phyloP scores from a whole-genome alignment of 2,329 filamentous ascomycete species.

The Aspergillus ustus region DNA sequence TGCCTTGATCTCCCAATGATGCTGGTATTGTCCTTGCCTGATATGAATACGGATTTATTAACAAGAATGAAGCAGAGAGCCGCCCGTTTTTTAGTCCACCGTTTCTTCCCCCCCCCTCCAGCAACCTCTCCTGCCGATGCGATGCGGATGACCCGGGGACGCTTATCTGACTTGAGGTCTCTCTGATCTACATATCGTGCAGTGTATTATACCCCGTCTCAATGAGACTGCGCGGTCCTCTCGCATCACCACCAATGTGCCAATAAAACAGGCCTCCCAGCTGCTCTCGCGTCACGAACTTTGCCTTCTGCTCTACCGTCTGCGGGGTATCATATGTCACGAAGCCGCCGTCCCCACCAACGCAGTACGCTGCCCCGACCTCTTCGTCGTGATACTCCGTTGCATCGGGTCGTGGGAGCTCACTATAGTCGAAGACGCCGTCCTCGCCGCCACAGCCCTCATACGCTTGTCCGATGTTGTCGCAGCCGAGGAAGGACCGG shows the following conservation, averaged over 20 bases:
- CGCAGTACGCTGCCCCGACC: conserved; percentile 71
- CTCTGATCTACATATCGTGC: conserved; percentile 42
- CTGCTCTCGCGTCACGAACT: conserved; percentile 71
- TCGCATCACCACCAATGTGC: conserved; percentile 73
- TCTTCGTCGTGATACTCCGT: conserved; percentile 71
- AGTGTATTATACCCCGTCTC: conserved; percentile 63
- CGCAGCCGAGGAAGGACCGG: conserved; percentile 71
- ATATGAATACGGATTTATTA: not conserved
- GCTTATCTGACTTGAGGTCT: not conserved
- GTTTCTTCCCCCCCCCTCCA: too few species aligned
- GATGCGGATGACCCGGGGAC: not conserved
- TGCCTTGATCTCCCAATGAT: not conserved
- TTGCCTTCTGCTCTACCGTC: conserved; percentile 75
- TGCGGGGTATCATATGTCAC: conserved; percentile 79
- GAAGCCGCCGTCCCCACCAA: conserved; percentile 74
- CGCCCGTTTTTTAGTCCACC: not conserved
- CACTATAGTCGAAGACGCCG: conserved; percentile 74
- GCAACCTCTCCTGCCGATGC: not conserved
- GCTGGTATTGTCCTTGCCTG: not conserved
- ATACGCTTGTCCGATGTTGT: conserved; percentile 67
- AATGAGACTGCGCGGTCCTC: conserved; percentile 62
- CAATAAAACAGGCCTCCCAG: conserved; percentile 82
- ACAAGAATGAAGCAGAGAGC: not conserved
- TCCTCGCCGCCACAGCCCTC: conserved; percentile 61
- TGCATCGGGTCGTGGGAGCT: conserved; percentile 65